Percentiles rank a stretch among this genome's conserved stretches.
Evolutionary conservation across 2,329 filamentous ascomycete genomes (phyloP).

Genomic region (Fusarium solani-melongenae): DNA sequence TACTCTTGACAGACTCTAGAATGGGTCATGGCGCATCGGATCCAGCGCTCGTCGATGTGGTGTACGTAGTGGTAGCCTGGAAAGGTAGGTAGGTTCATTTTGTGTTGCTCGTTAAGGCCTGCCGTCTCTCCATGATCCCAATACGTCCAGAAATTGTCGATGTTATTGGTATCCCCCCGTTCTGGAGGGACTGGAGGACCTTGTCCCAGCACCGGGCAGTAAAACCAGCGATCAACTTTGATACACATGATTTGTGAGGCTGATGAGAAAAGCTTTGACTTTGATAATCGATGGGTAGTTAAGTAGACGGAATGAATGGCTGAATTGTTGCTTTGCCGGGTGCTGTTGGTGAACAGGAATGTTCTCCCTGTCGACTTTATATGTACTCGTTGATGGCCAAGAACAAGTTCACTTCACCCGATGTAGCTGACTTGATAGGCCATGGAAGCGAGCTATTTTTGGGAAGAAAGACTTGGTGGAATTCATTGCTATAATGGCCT

Average conservation of each 20-base stretch:
- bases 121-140: not conserved
- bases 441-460: not conserved
- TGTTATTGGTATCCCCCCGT: not conserved
- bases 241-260: constrained; percentile 28
- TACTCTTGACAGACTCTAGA: not conserved
- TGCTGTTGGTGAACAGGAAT: not conserved
- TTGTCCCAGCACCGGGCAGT: constrained; percentile 5
- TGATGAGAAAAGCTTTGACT: not conserved
- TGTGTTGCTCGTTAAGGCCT: not conserved
- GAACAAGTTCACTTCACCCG: not conserved
- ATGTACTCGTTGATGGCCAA: not conserved
- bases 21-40: constrained; percentile 24
- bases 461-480: not conserved
- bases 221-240: constrained; percentile 26
- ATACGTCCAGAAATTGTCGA: not conserved
- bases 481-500: not conserved
- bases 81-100: not conserved
- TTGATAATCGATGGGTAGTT: not conserved
- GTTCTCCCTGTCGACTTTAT: not conserved
- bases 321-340: not conserved
- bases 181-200: not conserved
- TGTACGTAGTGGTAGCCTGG: constrained; percentile 14
- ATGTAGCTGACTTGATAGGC: not conserved
- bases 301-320: not conserved
- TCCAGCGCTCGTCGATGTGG: constrained; percentile 18